Base-by-base conservation (phyloP, 768 basidiomycete species). In the Psilocybe cyanescens region DNA sequence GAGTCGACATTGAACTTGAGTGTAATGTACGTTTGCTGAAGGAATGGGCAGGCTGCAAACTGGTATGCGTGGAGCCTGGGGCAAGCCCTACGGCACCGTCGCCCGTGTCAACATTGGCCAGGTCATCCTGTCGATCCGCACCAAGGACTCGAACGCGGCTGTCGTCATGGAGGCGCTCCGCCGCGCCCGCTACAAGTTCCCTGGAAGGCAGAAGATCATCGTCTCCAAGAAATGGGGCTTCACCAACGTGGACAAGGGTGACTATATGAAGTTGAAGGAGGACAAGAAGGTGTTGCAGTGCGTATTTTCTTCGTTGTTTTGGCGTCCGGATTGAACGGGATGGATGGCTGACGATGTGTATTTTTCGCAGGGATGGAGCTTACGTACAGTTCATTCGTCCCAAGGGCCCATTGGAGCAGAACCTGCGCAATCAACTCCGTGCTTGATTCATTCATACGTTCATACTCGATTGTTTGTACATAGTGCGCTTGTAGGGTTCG, bases 11-110 rank as follows among this genome's bases (percentile, higher is more conserved):
- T 54, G 29, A n/a, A 4, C 30, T 49, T 33, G 37, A 19, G n/a
- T 11, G 8, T 16, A 11, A 37, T 41, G 12, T 28, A 19, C 8
- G 12, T 29, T 14, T 35, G n/a, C 4, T 35, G 30, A 33, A 9
- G 60, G 51, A 24, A 53, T 50, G 56, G 33, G n/a, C 67, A 92
- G 93, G 72, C 86, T 97, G 61, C 93, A 95, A 75, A 95, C 94
- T 14, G 95, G 97, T 76, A 99, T 99, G 97, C 94, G 97, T 79
- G 97, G 97, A 67, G 97, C 97, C 45, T 99, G 97, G 96, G 97
- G 97, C 70, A 97, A 97, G 81, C 95, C 97, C 46, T 96, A 97
- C 76, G 96, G 95, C 67, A 94, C 91, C 16, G 96, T 93, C 69
- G 95, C 94, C 39, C 93, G 95, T 74, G 95, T 97, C 67, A 89